Base-by-base conservation (phyloP, 1,139 yeast genomes). In the Keqinozyma sinolaborantium region DNA sequence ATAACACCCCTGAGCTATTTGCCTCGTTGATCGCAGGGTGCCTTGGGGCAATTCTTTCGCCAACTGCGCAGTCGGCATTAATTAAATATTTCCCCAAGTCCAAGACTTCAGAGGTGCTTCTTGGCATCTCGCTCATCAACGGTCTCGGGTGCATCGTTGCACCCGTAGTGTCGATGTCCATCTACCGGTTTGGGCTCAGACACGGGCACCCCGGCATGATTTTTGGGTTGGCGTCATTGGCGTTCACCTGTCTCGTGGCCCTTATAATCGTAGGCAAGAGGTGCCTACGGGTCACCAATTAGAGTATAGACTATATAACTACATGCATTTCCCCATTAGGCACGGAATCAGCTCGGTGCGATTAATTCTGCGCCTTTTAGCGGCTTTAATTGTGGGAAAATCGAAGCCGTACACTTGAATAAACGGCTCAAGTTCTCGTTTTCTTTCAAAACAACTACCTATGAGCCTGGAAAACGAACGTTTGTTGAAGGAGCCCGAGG, bases 31-130 rank as follows among this genome's bases (percentile, higher is more conserved):
- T 63, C 0, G 40, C 77, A n/a, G 59, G 74, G 2, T 57, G 83
- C 1, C 48, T 79, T 25, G 78, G 79, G 0, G 58, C 78, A 0
- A 32, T 62, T 5, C 34, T 51, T 10, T 45, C 50, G 5, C 73
- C 73, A 0, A 53, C 70, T 2, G 38, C 62, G 23, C 57, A 51
- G 29, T 60, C 72, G 3, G 40, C 63, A 6, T 45, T 65, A 10
- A 53, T 64, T 25, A 67, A 67, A 40, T 64, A 57, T 35, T 67
- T 50, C 39, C 70, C 71, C 0, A 67, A 60, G 39, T 47, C 59
- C 8, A 63, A 54, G 39, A 51, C 58, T 4, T 72, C 72, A 4
- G 71, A 66, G 39, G 51, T 64, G 4, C 60, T 63, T 32, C 68
- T 70, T 25, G 71, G 64, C 5, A 38, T 63, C 33, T 53, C 70